Evolutionary conservation across 371 early-diverging fungal species (phyloP).

Genomic region (Circinella umbellata): DNA sequence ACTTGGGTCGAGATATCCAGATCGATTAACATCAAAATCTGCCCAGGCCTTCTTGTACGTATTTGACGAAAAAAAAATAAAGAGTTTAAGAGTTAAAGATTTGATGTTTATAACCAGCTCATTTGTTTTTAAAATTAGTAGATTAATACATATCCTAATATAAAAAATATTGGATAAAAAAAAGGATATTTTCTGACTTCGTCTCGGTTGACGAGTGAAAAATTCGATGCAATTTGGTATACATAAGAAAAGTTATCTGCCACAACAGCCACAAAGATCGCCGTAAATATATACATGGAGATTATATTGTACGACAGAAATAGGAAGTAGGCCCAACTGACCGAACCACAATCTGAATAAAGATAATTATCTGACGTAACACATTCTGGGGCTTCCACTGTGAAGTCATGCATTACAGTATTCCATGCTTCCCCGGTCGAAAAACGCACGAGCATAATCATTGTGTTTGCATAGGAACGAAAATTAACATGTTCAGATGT

Average conservation of each 20-base stretch:
- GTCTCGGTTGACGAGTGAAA: conserved; percentile 66
- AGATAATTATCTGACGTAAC: conserved; percentile 58
- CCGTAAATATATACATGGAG: conserved; percentile 78
- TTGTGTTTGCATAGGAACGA: conserved; percentile 54
- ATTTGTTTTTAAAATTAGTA: background rate
- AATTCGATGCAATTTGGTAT: conserved; percentile 67
- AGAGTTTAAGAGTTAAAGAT: conserved; percentile 24
- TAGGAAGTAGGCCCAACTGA: conserved; percentile 63
- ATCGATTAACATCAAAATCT: conserved; percentile 56
- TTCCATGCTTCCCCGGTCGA: conserved; percentile 81
- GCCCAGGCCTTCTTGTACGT: conserved; percentile 66
- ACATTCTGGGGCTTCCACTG: conserved; percentile 66
- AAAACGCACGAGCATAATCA: conserved; percentile 70
- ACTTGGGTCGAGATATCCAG: conserved; percentile 56
- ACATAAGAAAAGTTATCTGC: conserved; percentile 76
- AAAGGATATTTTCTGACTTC: conserved; percentile 68
- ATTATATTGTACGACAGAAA: conserved; percentile 74
- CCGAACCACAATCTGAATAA: conserved; percentile 70
- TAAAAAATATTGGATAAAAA: conserved; percentile 2
- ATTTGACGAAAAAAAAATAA: background rate
- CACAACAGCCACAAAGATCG: conserved; percentile 76
- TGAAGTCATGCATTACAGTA: conserved; percentile 71
- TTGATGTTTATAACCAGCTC: background rate
- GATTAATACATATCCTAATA: background rate
- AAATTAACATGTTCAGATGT: conserved; percentile 67